phyloP scores from a whole-genome alignment of 306 rosid species.

The Dicorynia guianensis region DNA sequence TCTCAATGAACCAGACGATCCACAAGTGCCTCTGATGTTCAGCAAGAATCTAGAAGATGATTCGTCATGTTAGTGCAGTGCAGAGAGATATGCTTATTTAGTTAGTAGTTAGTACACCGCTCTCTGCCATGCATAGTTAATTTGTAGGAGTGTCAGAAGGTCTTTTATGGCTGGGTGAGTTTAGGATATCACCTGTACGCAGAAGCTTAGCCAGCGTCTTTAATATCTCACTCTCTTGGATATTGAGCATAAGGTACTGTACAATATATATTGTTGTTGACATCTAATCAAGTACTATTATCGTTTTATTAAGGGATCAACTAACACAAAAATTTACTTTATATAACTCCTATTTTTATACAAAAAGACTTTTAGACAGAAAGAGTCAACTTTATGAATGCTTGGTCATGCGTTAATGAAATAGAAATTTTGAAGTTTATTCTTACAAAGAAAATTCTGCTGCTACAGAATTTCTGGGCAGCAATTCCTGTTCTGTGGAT shows the following conservation, averaged over 20 bases:
- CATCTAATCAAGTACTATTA: not conserved
- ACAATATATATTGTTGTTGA: not conserved
- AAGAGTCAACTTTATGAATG: too few relatives aligned
- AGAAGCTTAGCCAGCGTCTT: not conserved
- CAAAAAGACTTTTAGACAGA: too few relatives aligned
- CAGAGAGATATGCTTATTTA: not conserved
- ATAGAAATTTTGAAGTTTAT: too few relatives aligned
- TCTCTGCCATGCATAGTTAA: too few relatives aligned
- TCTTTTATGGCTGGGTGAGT: not conserved
- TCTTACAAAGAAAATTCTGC: too few relatives aligned
- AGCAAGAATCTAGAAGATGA: conserved; percentile 26
- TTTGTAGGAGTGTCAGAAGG: not conserved
- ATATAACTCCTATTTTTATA: too few relatives aligned
- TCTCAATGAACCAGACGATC: conserved; percentile 26
- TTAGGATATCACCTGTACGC: not conserved
- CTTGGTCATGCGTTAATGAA: too few relatives aligned
- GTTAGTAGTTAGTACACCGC: too few relatives aligned
- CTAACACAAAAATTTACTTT: too few relatives aligned
- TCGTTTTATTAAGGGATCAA: not conserved
- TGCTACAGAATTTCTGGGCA: too few relatives aligned
- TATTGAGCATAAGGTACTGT: not conserved
- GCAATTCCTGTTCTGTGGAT: too few relatives aligned
- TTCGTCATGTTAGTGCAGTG: not conserved
- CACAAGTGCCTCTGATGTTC: conserved; percentile 5
- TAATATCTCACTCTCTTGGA: not conserved